phyloP scores from a whole-genome alignment of 169 alveolate genomes.

The Cystoisospora suis region DNA sequence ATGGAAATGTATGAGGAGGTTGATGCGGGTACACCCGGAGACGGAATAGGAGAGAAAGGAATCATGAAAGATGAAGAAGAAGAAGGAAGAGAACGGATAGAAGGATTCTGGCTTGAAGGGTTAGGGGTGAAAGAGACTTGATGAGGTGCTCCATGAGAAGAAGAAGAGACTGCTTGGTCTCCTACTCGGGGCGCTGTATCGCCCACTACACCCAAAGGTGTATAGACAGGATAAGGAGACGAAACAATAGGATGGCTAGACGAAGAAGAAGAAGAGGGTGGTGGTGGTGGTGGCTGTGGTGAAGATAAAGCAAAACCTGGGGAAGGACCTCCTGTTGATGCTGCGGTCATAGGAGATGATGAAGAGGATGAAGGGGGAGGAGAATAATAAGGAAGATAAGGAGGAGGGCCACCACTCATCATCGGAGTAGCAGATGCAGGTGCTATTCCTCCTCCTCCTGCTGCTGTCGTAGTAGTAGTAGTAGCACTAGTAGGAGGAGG shows the following conservation, averaged over 20 bases:
- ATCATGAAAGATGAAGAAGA: not conserved
- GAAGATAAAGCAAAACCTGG: not conserved
- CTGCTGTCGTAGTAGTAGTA: too few relatives aligned
- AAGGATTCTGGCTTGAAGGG: not conserved
- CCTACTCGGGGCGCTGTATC: not conserved
- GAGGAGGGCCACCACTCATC: too few relatives aligned
- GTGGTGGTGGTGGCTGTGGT: not conserved
- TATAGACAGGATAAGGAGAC: not conserved
- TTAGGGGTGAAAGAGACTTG: not conserved
- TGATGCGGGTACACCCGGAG: not conserved
- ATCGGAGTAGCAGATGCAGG: too few relatives aligned
- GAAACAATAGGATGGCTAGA: not conserved
- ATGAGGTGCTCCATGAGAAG: not conserved
- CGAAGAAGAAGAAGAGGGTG: not conserved
- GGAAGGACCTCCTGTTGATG: not conserved
- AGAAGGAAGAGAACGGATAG: not conserved
- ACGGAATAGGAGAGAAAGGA: not conserved
- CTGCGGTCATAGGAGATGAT: not conserved
- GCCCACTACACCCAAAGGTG: not conserved
- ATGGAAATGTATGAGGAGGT: not conserved
- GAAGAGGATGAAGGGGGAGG: not conserved
- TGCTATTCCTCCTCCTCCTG: not conserved
- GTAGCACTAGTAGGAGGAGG: too few relatives aligned
- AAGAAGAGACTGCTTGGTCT: not conserved
- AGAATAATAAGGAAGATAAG: too few relatives aligned